Evolutionary conservation across 169 alveolate species (phyloP).

Genomic region (Amoebophrya sp.): DNA sequence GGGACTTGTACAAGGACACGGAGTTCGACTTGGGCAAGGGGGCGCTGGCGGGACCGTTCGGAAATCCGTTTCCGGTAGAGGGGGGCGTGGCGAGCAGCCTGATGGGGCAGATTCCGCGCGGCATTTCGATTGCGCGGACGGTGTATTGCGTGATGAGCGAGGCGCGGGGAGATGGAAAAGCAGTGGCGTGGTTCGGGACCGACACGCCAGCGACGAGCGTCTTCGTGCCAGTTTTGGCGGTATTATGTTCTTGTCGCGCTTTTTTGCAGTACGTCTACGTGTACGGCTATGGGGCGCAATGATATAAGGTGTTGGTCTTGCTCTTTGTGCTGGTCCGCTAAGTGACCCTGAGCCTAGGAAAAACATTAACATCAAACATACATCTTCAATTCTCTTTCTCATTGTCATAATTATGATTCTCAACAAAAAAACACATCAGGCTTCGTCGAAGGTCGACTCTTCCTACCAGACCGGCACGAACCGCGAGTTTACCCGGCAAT

Average conservation of each 20-base stretch:
- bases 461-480: background rate
- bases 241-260: background rate
- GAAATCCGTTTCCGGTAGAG: constrained; percentile 10
- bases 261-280: background rate
- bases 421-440: no score
- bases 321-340: background rate
- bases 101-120: constrained; percentile 16
- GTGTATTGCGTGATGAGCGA: background rate
- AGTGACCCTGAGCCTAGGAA: background rate
- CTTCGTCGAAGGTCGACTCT: background rate
- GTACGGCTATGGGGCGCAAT: background rate
- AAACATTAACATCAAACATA: no score
- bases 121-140: constrained; percentile 7
- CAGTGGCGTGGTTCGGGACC: background rate
- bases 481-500: background rate
- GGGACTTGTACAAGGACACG: constrained; percentile 9
- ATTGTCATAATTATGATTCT: no score
- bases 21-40: constrained; percentile 19
- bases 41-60: constrained; percentile 15
- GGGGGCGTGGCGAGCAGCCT: constrained; percentile 5
- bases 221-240: background rate
- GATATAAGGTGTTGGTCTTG: background rate
- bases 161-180: background rate
- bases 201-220: background rate
- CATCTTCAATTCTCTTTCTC: no score